Percentiles rank a stretch among this genome's conserved stretches.
phyloP scores from a whole-genome alignment of 768 basidiomycete species.

The Mycena venus region DNA sequence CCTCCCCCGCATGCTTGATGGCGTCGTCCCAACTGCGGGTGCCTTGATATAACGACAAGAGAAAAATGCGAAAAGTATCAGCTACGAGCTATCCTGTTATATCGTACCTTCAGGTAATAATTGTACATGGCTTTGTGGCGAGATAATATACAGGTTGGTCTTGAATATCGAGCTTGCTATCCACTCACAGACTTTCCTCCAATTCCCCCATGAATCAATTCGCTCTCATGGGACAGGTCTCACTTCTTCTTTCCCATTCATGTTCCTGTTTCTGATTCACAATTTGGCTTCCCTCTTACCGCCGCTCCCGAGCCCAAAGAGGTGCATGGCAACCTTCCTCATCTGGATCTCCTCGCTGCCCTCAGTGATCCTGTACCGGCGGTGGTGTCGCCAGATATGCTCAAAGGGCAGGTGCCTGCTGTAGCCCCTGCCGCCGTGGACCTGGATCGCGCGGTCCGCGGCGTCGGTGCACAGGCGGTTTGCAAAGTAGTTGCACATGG shows the following conservation, averaged over 20 bases:
- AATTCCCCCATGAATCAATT: too few relatives aligned
- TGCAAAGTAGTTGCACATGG: conserved; percentile 29
- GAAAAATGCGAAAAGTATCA: not conserved
- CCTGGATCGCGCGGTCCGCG: conserved; percentile 29
- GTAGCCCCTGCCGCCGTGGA: conserved; percentile 28
- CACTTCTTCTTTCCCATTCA: not conserved
- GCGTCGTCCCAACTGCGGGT: too few relatives aligned
- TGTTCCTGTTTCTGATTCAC: conserved; percentile 12
- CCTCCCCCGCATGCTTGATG: too few relatives aligned
- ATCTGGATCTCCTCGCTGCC: conserved; percentile 29
- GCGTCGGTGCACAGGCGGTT: conserved; percentile 26
- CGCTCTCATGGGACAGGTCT: not conserved
- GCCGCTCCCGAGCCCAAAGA: conserved; percentile 11
- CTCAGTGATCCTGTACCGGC: conserved; percentile 28
- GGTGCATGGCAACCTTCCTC: conserved; percentile 19
- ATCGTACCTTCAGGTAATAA: not conserved
- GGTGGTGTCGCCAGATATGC: conserved; percentile 27
- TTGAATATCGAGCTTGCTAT: not conserved
- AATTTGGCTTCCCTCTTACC: conserved; percentile 14
- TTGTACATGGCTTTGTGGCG: too few relatives aligned
- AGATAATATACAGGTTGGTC: not conserved
- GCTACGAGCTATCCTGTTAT: not conserved
- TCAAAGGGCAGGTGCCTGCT: conserved; percentile 15
- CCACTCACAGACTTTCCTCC: not conserved
- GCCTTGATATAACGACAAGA: not conserved